Evolutionary conservation across 352 stramenopile genomes (phyloP).

Genomic region (Pythium pyrilobum): DNA sequence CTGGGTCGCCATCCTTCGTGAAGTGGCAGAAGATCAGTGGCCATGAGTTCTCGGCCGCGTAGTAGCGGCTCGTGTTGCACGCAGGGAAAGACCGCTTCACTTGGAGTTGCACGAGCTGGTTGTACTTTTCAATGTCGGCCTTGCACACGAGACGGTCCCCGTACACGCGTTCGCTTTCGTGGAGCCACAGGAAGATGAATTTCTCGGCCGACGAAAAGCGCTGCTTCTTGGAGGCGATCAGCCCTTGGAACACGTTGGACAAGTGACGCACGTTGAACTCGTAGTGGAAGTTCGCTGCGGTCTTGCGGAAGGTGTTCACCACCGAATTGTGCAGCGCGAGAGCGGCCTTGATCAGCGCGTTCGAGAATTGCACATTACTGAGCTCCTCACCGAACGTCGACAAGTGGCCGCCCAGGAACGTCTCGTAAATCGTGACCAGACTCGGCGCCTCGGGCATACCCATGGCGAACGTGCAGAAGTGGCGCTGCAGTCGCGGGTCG

Average conservation of each 20-base stretch:
- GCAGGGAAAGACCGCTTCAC: constrained; percentile 92
- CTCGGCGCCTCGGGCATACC: constrained; percentile 91
- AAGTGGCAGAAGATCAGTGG: constrained; percentile 96
- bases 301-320: constrained; percentile 92
- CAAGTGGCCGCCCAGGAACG: constrained; percentile 93
- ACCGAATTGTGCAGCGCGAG: constrained; percentile 90
- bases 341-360: constrained; percentile 91
- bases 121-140: constrained; percentile 92
- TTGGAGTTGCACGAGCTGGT: constrained; percentile 90
- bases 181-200: constrained; percentile 93
- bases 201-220: constrained; percentile 91
- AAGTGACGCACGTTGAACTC: constrained; percentile 97
- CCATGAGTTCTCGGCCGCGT: constrained; percentile 92
- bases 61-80: constrained; percentile 91
- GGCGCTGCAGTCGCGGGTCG: constrained; percentile 92
- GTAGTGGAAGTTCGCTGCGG: constrained; percentile 96
- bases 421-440: constrained; percentile 96
- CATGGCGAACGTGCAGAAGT: constrained; percentile 96
- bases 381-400: constrained; percentile 87
- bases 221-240: constrained; percentile 91
- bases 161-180: constrained; percentile 96
- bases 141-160: constrained; percentile 92
- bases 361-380: constrained; percentile 82
- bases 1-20: constrained; percentile 88
- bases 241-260: constrained; percentile 94